A percentile compares a stretch with the other conserved stretches of the same genome.
phyloP scores from a whole-genome alignment of 164 flowering plant species.

The Hamamelis virginiana region DNA sequence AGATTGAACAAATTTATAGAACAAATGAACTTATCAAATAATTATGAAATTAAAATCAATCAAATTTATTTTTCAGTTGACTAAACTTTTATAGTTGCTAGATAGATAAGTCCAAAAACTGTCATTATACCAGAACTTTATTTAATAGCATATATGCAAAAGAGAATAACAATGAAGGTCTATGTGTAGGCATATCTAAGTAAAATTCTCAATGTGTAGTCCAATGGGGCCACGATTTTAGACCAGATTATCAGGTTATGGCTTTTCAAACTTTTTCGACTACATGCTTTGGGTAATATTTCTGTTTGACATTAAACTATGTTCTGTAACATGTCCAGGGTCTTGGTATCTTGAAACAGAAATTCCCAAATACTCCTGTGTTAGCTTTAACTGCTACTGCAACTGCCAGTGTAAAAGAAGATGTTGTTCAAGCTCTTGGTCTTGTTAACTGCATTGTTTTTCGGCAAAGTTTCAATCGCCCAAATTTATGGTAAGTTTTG shows the following conservation, averaged over 20 bases:
- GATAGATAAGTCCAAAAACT: too few relatives aligned
- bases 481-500: constrained; percentile 70
- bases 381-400: constrained; percentile 98
- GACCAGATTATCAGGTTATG: constrained; percentile 97
- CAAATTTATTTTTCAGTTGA: too few relatives aligned
- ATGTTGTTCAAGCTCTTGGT: constrained; percentile 98
- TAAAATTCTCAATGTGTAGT: constrained; percentile 99
- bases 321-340: constrained; percentile 50
- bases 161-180: too few relatives aligned
- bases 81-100: too few relatives aligned
- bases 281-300: neutral
- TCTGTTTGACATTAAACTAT: constrained; percentile 11
- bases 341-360: constrained; percentile 93
- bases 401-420: constrained; percentile 95
- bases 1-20: too few relatives aligned
- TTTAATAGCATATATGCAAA: too few relatives aligned
- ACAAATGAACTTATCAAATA: too few relatives aligned
- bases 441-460: constrained; percentile 86
- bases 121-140: too few relatives aligned
- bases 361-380: constrained; percentile 83
- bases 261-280: neutral
- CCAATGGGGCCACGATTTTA: constrained; percentile 99
- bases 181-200: too few relatives aligned
- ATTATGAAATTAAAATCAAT: too few relatives aligned
- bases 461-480: constrained; percentile 95